Evolutionary conservation across 2,329 filamentous ascomycete species (phyloP).

Genomic region (Chrysoporthe austroafricana): DNA sequence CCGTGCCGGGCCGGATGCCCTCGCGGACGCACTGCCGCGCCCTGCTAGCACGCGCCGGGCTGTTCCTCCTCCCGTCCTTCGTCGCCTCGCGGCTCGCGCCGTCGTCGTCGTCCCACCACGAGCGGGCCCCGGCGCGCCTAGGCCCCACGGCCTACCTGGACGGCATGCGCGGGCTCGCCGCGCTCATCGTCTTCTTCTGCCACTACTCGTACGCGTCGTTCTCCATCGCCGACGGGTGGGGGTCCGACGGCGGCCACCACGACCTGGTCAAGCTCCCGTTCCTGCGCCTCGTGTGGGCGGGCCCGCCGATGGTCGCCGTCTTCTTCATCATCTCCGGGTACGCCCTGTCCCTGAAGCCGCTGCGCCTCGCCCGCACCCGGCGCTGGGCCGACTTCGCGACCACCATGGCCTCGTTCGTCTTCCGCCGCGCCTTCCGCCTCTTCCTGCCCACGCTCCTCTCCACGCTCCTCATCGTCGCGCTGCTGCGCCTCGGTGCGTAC

Average conservation of each 20-base stretch:
- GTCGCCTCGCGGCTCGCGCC: slow-evolving; percentile 47
- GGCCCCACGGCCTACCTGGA: slow-evolving; percentile 61
- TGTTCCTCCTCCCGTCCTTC: slow-evolving; percentile 59
- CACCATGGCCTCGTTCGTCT: slow-evolving; percentile 54
- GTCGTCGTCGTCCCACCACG: slow-evolving; percentile 35
- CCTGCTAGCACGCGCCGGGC: slow-evolving; percentile 42
- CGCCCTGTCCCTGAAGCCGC: slow-evolving; percentile 57
- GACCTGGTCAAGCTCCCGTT: slow-evolving; percentile 57
- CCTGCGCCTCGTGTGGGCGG: slow-evolving; percentile 57
- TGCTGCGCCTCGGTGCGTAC: slow-evolving; percentile 52
- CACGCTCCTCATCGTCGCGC: slow-evolving; percentile 50
- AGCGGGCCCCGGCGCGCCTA: slow-evolving; percentile 40
- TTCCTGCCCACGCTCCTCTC: slow-evolving; percentile 56
- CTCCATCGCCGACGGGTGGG: slow-evolving; percentile 55
- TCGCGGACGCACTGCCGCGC: slow-evolving; percentile 24
- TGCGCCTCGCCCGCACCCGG: slow-evolving; percentile 43
- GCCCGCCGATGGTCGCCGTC: slow-evolving; percentile 60
- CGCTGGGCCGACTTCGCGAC: slow-evolving; percentile 45
- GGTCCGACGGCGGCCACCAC: slow-evolving; percentile 48
- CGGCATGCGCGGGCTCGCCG: slow-evolving; percentile 60
- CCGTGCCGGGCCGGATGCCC: slow-evolving; percentile 40
- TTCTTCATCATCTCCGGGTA: slow-evolving; percentile 68
- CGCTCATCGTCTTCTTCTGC: slow-evolving; percentile 60
- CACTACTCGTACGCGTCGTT: slow-evolving; percentile 60
- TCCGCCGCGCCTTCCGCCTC: slow-evolving; percentile 56